Conservation (phyloP, 1,284 basidiomycete species). For the Trametes polyzona region DNA sequence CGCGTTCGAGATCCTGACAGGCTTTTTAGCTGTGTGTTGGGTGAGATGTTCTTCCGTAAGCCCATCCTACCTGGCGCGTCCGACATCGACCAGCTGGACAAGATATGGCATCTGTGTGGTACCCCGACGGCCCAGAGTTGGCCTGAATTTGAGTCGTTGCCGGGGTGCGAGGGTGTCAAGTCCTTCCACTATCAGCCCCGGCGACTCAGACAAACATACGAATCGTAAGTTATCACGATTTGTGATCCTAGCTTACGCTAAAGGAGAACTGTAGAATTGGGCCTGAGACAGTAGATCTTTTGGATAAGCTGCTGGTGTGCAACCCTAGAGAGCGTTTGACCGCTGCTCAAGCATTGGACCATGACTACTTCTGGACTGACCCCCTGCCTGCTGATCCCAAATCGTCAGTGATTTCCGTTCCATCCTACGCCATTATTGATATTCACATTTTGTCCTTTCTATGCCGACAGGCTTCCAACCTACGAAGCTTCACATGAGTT, state of each 20-base stretch:
- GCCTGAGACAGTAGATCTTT: conserved; percentile 83
- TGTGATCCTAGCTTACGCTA: conserved; percentile 10
- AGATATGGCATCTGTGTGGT: conserved; percentile 90
- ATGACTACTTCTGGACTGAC: conserved; percentile 93
- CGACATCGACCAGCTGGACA: conserved; percentile 90
- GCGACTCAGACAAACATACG: conserved; percentile 59
- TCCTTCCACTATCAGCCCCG: conserved; percentile 56
- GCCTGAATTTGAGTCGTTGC: conserved; percentile 81
- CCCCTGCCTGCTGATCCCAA: conserved; percentile 85
- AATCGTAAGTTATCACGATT: conserved; percentile 50
- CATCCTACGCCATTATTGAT: background rate
- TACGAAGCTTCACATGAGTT: conserved; percentile 87
- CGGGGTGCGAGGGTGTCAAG: conserved; percentile 82
- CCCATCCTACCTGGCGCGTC: conserved; percentile 90
- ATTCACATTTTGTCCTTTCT: background rate
- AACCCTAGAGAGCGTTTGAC: conserved; percentile 93
- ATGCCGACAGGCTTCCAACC: conserved; percentile 60
- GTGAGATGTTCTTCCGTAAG: conserved; percentile 90
- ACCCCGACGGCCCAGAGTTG: conserved; percentile 82
- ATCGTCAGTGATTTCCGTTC: conserved; percentile 52
- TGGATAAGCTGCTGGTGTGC: conserved; percentile 90
- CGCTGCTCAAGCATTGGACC: conserved; percentile 84
- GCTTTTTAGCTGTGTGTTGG: conserved; percentile 79
- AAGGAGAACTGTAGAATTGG: conserved; percentile 49
- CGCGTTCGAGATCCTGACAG: background rate